Evolutionary conservation across 305 asterid species (phyloP).

Genomic region (Solanum chacoense): DNA sequence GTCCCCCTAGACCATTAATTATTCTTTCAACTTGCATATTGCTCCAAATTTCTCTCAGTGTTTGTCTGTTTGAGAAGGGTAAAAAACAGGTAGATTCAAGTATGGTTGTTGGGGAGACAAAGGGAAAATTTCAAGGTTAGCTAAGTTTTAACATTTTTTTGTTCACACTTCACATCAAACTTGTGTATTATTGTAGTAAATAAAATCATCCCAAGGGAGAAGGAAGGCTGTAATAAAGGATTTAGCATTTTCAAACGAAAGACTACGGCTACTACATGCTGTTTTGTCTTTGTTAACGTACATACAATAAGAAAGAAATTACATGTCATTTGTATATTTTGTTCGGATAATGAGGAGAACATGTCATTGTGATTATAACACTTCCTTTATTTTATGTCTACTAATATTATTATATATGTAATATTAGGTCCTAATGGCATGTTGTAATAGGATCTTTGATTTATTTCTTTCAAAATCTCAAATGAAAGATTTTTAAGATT

Average conservation of each 20-base stretch:
- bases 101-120: not conserved
- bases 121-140: not conserved
- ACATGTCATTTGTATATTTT: not conserved
- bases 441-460: not conserved
- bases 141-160: not conserved
- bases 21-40: not conserved
- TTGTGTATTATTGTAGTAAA: not conserved
- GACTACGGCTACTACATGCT: not conserved
- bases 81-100: not conserved
- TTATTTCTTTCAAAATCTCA: not conserved
- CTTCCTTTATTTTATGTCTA: not conserved
- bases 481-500: not conserved
- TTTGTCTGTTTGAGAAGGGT: not conserved
- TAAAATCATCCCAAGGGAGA: not conserved
- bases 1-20: not conserved
- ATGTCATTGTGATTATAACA: not conserved
- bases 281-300: not conserved
- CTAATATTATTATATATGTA: not conserved
- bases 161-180: slow-evolving; percentile 1
- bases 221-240: not conserved
- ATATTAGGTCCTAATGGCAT: not conserved
- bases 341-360: not conserved
- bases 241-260: not conserved
- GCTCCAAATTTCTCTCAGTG: not conserved
- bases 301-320: not conserved